Evolutionary conservation across 352 stramenopile genomes (phyloP).

Genomic region (Phytopythium cucurbitacearum): DNA sequence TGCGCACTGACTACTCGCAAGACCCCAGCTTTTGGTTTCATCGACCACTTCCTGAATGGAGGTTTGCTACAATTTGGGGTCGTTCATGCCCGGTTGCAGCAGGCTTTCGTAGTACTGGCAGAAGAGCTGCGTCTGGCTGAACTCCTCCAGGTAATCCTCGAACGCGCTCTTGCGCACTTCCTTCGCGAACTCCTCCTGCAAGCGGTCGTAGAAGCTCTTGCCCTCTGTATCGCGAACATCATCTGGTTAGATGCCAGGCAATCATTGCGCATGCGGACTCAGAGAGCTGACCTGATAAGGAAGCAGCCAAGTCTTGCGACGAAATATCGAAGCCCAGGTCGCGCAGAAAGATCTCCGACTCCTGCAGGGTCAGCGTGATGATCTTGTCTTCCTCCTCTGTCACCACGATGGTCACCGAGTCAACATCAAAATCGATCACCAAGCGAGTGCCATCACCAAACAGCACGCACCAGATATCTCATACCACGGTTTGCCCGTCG

Average conservation of each 20-base stretch:
- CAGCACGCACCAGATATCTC: conserved; percentile 48
- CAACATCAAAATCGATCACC: not conserved
- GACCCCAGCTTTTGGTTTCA: no score
- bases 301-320: conserved; percentile 44
- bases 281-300: conserved; percentile 24
- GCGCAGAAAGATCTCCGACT: conserved; percentile 64
- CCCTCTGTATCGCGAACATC: conserved; percentile 12
- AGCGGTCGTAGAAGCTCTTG: conserved; percentile 64
- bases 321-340: conserved; percentile 70
- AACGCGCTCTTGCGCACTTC: conserved; percentile 68
- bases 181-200: conserved; percentile 71
- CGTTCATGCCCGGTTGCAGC: conserved; percentile 33
- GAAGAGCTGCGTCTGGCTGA: conserved; percentile 84
- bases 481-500: conserved; percentile 60
- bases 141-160: conserved; percentile 73
- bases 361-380: conserved; percentile 64
- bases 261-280: not conserved
- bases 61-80: conserved; percentile 7
- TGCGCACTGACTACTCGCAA: no score
- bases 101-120: conserved; percentile 83
- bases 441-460: not conserved
- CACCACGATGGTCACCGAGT: not conserved
- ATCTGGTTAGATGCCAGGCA: not conserved
- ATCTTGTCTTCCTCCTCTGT: conserved; percentile 70
- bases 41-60: no score